Evolutionary conservation across 2,329 filamentous ascomycete genomes (phyloP), one percentile per base, ranked within the genome.

Genomic region (Hypoxylon sp.): DNA sequence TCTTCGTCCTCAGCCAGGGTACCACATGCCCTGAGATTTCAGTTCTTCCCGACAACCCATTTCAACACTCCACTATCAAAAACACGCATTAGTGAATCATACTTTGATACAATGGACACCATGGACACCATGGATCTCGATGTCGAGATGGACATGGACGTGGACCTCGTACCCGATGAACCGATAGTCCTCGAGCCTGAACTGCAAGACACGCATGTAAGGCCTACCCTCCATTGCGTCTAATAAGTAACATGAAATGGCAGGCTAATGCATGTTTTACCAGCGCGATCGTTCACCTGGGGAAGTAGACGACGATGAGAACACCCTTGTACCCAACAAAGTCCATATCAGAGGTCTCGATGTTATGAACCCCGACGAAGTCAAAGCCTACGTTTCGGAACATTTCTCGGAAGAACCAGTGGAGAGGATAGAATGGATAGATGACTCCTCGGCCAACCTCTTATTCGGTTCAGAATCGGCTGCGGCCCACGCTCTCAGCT

Each of bases 381-480:
- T 98, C 73, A 90, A 91, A 73, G 84, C 86, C 65, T 98, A 94
- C 74, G 88, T 93, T 7, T 80, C 84, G 51, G 86, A 92, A 69
- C 87, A 96, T 78, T 93, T 87, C 75, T 81, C 84, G 36, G 78
- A 80, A 13, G 83, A 85, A 60, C 76, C 82, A 57, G 83, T 90
- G 62, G 82, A 87, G 61, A 86, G 87, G 67, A 84, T 98, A 69
- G 94, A 98, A 81, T 99, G 96, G 96, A 93, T 99, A 72, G 93
- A 98, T 78, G 96, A 99, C 79, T 90, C 89, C 5, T 95, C 93
- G 0, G 93, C 93, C 68, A 98, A 98, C 77, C 84, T 98, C 58
- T 80, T 97, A 57, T 98, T 96, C 81, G 83, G 81, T 41, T 85
- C 85, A 5, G 83, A 88, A 13, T 76, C 79, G 23, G 76, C 79